phyloP scores from a whole-genome alignment of 2,329 filamentous ascomycete species.

The Cytospora paraplurivora region DNA sequence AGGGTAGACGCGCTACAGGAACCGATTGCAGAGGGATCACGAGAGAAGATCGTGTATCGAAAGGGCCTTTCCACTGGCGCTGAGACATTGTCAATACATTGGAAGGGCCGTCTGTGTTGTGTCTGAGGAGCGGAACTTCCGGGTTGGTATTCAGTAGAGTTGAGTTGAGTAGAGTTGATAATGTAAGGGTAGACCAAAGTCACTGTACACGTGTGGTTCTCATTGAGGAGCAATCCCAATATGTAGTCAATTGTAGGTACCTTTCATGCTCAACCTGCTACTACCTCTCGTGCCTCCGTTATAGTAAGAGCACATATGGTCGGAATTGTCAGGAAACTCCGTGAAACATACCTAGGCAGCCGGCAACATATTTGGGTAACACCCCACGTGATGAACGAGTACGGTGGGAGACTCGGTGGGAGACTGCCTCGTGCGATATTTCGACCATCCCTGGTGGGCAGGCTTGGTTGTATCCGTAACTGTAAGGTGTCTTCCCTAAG shows the following conservation, averaged over 20 bases:
- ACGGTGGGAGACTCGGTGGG: neutral
- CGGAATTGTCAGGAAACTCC: neutral
- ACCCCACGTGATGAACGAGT: neutral
- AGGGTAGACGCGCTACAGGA: no score
- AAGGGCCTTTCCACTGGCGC: neutral
- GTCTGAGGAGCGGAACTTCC: neutral
- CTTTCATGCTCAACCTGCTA: constrained; percentile 8
- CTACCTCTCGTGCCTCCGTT: neutral
- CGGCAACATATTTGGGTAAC: neutral
- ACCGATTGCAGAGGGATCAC: neutral
- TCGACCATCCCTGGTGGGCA: neutral
- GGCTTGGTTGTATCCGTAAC: neutral
- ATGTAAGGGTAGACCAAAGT: constrained; percentile 8
- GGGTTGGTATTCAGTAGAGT: neutral
- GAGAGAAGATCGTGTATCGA: neutral
- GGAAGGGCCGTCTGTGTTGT: no score
- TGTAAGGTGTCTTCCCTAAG: neutral
- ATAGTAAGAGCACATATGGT: neutral
- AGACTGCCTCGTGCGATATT: neutral
- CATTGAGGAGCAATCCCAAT: constrained; percentile 11
- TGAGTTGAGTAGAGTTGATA: neutral
- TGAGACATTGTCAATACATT: neutral
- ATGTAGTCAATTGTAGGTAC: constrained; percentile 7
- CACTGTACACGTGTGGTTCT: constrained; percentile 8
- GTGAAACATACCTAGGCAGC: neutral